Evolutionary conservation across 2,329 filamentous ascomycete species (phyloP).

Genomic region (Botrytis aclada): DNA sequence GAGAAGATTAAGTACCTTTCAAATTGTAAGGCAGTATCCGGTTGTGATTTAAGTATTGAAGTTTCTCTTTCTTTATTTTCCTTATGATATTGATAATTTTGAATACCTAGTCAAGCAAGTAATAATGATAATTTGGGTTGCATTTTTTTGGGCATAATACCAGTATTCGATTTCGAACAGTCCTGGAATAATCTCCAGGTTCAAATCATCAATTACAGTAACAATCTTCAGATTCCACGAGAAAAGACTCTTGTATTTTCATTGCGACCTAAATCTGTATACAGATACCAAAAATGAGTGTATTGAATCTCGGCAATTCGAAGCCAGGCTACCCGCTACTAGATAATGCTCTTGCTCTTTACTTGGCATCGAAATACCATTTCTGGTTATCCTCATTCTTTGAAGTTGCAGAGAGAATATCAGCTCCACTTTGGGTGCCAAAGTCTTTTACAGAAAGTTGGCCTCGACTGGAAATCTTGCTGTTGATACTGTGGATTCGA

Average conservation of each 20-base stretch:
- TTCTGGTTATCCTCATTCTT: slow-evolving; percentile 5
- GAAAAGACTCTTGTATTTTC: neutral
- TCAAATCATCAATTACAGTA: neutral
- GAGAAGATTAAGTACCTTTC: neutral
- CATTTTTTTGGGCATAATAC: neutral
- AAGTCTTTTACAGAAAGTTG: slow-evolving; percentile 8
- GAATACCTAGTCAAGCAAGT: neutral
- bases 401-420: neutral
- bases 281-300: neutral
- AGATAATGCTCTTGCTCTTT: neutral
- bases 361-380: slow-evolving; percentile 8
- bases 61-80: neutral
- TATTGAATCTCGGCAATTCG: no score
- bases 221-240: neutral
- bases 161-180: neutral
- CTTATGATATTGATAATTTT: neutral
- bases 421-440: neutral
- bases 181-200: neutral
- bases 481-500: neutral
- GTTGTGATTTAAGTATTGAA: neutral
- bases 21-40: neutral
- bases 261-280: neutral
- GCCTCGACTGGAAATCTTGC: neutral
- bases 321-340: neutral
- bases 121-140: neutral